Evolutionary conservation across 331 rosid genomes (phyloP).

Genomic region (Rhamnella rubrinervis): DNA sequence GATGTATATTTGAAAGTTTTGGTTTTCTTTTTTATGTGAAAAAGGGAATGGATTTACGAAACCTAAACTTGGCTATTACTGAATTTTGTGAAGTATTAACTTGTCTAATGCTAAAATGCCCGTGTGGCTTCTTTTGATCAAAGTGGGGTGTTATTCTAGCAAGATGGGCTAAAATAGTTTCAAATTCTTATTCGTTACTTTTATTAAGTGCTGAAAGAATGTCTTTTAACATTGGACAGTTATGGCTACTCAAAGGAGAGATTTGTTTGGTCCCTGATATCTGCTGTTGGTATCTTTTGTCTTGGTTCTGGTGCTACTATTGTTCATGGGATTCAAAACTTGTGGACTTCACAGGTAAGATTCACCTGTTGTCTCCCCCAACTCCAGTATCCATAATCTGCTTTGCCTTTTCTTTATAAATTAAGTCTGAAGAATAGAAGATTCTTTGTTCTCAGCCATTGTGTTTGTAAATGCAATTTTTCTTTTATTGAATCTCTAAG

Average conservation of each 20-base stretch:
- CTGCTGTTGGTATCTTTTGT: conserved; percentile 97
- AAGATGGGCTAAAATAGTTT: not conserved
- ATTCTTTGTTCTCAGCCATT: conserved; percentile 8
- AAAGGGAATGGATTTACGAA: not conserved
- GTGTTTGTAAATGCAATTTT: conserved; percentile 18
- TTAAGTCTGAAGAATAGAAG: not conserved
- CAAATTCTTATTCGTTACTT: not conserved
- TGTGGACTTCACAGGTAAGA: conserved; percentile 79
- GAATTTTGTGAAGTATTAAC: not conserved
- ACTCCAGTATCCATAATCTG: conserved; percentile 6
- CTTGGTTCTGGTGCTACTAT: conserved; percentile 98
- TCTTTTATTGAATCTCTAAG: conserved; percentile 21
- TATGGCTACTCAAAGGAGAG: conserved; percentile 99
- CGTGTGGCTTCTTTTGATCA: not conserved
- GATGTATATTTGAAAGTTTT: not conserved
- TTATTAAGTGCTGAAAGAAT: conserved; percentile 11
- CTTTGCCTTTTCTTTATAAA: conserved; percentile 8
- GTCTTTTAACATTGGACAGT: conserved; percentile 44
- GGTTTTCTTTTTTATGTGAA: not conserved
- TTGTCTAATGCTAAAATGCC: not conserved
- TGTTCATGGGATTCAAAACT: conserved; percentile 92
- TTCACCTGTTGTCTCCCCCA: too few species aligned
- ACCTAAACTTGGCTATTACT: not conserved
- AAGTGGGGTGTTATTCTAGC: not conserved
- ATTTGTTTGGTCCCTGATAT: conserved; percentile 99